phyloP scores from a whole-genome alignment of 331 rosid species.

The Ulmus americana region DNA sequence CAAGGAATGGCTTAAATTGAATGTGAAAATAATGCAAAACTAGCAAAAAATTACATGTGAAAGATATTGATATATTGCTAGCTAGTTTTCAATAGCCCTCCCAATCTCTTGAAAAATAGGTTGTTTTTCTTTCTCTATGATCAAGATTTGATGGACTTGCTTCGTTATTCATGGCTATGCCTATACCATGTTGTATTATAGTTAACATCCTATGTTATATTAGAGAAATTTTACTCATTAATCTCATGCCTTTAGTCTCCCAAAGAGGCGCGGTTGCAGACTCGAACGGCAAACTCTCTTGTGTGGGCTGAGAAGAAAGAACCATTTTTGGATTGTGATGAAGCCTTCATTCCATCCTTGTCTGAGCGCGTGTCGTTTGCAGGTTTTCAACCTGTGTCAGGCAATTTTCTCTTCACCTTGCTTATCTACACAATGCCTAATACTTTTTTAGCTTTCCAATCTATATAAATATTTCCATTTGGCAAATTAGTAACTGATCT shows the following conservation, averaged over 20 bases:
- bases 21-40: neutral
- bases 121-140: neutral
- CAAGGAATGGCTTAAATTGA: neutral
- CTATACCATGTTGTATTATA: neutral
- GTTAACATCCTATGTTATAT: neutral
- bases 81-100: no score
- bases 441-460: neutral
- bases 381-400: conserved; percentile 44
- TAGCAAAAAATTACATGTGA: neutral
- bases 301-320: conserved; percentile 34
- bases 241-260: conserved; percentile 30
- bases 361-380: conserved; percentile 41
- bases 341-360: conserved; percentile 37
- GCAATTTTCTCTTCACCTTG: conserved; percentile 12
- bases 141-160: neutral
- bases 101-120: no score
- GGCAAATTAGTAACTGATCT: neutral
- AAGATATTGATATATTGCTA: neutral
- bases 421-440: neutral
- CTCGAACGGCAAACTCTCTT: conserved; percentile 35
- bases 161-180: neutral
- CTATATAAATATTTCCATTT: neutral
- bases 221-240: neutral
- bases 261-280: conserved; percentile 42
- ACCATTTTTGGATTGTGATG: conserved; percentile 28